Conservation (phyloP, 2,329 filamentous ascomycete species). For the Westerdykella aurantiaca region DNA sequence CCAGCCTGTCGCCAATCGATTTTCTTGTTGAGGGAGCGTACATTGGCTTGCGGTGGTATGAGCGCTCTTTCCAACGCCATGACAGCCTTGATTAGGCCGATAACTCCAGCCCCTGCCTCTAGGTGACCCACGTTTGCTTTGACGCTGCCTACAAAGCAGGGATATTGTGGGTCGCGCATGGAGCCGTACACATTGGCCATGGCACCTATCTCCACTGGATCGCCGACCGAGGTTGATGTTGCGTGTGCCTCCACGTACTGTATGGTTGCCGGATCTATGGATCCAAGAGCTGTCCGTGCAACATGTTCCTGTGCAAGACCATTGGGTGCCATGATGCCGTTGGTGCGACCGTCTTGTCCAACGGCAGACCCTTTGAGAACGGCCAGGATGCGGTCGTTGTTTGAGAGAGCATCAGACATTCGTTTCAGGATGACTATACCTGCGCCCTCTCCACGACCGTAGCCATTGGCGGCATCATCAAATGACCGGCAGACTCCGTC, state of each 20-base stretch:
- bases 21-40: conserved; percentile 28
- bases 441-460: conserved; percentile 30
- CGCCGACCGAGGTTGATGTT: conserved; percentile 15
- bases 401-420: conserved; percentile 18
- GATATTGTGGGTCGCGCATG: conserved; percentile 5
- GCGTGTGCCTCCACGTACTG: conserved; percentile 13
- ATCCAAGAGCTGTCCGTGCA: conserved; percentile 16
- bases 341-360: conserved; percentile 28
- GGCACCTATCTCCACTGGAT: conserved; percentile 17
- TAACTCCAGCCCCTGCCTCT: conserved; percentile 33
- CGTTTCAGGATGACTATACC: conserved; percentile 27
- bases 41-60: conserved; percentile 21
- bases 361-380: conserved; percentile 28
- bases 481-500: conserved; percentile 31
- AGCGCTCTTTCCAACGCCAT: conserved; percentile 33
- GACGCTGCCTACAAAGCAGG: conserved; percentile 5
- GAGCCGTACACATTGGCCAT: conserved; percentile 16
- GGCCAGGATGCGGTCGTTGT: conserved; percentile 26
- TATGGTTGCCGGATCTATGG: conserved; percentile 12
- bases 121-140: conserved; percentile 39
- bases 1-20: conserved; percentile 25
- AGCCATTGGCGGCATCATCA: conserved; percentile 27
- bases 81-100: conserved; percentile 31
- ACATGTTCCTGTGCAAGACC: conserved; percentile 25
- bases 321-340: conserved; percentile 36